phyloP scores from a whole-genome alignment of 352 stramenopile genomes.

The Plasmopara muralis region DNA sequence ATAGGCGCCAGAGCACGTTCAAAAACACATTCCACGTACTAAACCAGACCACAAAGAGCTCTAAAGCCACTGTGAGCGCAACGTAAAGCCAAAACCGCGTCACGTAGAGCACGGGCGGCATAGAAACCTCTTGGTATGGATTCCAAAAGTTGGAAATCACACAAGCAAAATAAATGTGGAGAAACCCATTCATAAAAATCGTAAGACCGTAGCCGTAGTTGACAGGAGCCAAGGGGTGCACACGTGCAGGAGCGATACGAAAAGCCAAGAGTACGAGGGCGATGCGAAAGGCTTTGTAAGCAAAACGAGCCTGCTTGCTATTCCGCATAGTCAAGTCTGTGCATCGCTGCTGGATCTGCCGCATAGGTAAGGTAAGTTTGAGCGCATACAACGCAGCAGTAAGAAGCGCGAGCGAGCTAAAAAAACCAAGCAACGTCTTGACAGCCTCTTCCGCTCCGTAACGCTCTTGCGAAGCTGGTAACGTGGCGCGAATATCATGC shows the following conservation, averaged over 20 bases:
- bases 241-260: slow-evolving; percentile 46
- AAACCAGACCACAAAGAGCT: slow-evolving; percentile 72
- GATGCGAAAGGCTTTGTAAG: slow-evolving; percentile 51
- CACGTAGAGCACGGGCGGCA: slow-evolving; percentile 69
- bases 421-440: slow-evolving; percentile 59
- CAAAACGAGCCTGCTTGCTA: slow-evolving; percentile 36
- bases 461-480: slow-evolving; percentile 57
- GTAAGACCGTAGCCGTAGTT: slow-evolving; percentile 70
- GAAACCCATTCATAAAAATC: slow-evolving; percentile 73
- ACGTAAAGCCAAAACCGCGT: slow-evolving; percentile 68
- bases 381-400: slow-evolving; percentile 54
- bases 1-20: slow-evolving; percentile 69
- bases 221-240: slow-evolving; percentile 65
- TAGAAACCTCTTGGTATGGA: slow-evolving; percentile 37
- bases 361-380: slow-evolving; percentile 61
- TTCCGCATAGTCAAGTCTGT: slow-evolving; percentile 52
- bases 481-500: slow-evolving; percentile 76
- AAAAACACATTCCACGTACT: slow-evolving; percentile 74
- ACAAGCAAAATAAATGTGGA: slow-evolving; percentile 69
- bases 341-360: slow-evolving; percentile 49
- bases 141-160: slow-evolving; percentile 80
- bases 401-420: slow-evolving; percentile 46
- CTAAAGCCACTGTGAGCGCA: slow-evolving; percentile 29
- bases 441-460: slow-evolving; percentile 64
- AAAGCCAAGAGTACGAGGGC: slow-evolving; percentile 49